Evolutionary conservation across 1,139 yeast species (phyloP), one percentile per base, ranked within the genome.

Genomic region (Blastobotrys elegans): DNA sequence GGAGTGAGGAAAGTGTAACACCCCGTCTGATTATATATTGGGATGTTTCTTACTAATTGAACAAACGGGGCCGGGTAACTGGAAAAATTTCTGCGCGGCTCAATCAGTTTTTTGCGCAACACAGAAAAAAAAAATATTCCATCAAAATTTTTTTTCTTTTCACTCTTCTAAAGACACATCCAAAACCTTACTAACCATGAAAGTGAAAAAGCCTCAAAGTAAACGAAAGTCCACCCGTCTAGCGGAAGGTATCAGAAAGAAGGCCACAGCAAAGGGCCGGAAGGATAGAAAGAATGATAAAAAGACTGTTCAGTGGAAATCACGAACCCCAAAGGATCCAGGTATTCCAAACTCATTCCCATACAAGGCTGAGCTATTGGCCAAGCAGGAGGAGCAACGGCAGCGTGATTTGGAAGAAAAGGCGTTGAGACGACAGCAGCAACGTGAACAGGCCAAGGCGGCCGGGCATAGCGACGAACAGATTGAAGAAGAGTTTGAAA

Each of bases 271-370:
- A 21, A 94, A 90, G 60, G 77, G 84, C 58, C 80, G 95, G 68
- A 92, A 92, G 67, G 85, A 85, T 64, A 79, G 76, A 59, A 92
- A 92, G 70, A 58, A 67, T 18, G 78, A 95, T 30, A 92, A 92
- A 76, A 89, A 80, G 65, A 97, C 90, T 65, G 80, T 80, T 6
- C 90, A 97, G 13, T 92, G 98, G 98, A 88, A 79, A 66, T 85
- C 96, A 31, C 80, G 83, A 64, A 70, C 71, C 50, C 79, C 80
- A 61, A 90, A 86, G 69, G 97, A 89, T 65, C 90, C 90, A 7
- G 97, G 97, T 57, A 92, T 92, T 59, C 99, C 99, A 48, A 74
- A 95, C 43, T 82, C 84, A 58, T 92, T 89, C 76, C 98, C 97
- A 31, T 90, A 88, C 72, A 92, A 90, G 68, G 95, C 86, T 56